These are phyloP conservation scores for Starmerella sp. DNA, from an alignment of 805 yeast genomes.

Conservation along the genomic window DNA sequence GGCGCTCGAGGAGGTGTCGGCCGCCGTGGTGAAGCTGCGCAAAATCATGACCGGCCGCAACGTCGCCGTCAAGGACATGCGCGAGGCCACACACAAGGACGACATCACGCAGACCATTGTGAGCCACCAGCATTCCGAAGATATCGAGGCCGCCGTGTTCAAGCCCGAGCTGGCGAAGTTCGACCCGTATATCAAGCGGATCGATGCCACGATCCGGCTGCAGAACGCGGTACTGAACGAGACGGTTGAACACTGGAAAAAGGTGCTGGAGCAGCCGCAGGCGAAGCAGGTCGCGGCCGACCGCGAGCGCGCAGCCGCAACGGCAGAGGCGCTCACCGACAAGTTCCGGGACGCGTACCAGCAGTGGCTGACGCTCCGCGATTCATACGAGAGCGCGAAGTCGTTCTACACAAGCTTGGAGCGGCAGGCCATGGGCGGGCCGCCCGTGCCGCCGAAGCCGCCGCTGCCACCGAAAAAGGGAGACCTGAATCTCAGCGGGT, in stretches of 20 bases:
- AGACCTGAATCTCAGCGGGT: constrained; percentile 16
- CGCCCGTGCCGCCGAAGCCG: constrained; percentile 22
- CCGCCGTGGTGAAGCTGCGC: constrained; percentile 49
- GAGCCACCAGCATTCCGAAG: constrained; percentile 40
- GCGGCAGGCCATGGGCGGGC: constrained; percentile 26
- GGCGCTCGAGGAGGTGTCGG: constrained; percentile 41
- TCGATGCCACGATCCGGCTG: constrained; percentile 55
- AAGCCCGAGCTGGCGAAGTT: constrained; percentile 68
- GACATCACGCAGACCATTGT: constrained; percentile 72
- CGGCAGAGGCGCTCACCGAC: constrained; percentile 31
- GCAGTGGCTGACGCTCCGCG: constrained; percentile 46
- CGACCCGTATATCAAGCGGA: constrained; percentile 50
- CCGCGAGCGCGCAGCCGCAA: constrained; percentile 29
- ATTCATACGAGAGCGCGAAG: constrained; percentile 51
- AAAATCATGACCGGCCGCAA: constrained; percentile 53
- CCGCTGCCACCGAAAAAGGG: constrained; percentile 10
- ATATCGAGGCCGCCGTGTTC: constrained; percentile 48
- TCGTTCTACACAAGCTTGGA: constrained; percentile 49
- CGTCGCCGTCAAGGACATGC: constrained; percentile 51
- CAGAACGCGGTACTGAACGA: constrained; percentile 46
- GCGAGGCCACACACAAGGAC: constrained; percentile 57
- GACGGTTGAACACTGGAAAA: constrained; percentile 39
- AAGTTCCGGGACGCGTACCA: constrained; percentile 41
- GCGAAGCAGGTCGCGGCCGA: constrained; percentile 32
- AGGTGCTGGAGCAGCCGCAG: constrained; percentile 36